Evolutionary conservation across 2,329 filamentous ascomycete species (phyloP).

Genomic region (Pseudocercospora macadamiae): DNA sequence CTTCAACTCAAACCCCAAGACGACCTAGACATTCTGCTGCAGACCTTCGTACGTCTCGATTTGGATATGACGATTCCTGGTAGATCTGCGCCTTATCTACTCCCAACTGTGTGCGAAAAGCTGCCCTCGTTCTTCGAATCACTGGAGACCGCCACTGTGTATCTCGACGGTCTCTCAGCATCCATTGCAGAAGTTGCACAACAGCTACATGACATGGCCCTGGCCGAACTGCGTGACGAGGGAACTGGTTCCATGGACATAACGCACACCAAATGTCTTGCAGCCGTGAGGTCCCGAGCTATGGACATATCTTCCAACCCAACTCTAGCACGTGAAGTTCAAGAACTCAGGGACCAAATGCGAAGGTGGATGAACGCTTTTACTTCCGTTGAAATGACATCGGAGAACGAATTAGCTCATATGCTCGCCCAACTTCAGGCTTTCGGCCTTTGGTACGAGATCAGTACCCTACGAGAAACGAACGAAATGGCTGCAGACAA

Average conservation of each 20-base stretch:
- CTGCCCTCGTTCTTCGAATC: not conserved
- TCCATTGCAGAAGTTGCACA: not conserved
- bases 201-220: not conserved
- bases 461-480: not conserved
- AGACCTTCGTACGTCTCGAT: conserved; percentile 8
- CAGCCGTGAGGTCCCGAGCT: not conserved
- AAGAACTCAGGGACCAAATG: not conserved
- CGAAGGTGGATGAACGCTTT: conserved; percentile 5
- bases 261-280: not conserved
- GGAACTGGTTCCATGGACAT: not conserved
- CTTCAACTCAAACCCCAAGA: conserved; percentile 2
- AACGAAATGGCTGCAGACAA: conserved; percentile 1
- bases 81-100: not conserved
- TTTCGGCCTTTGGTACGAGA: conserved; percentile 4
- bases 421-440: conserved; percentile 1
- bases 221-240: not conserved
- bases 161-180: not conserved
- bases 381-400: not conserved
- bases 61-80: conserved; percentile 4
- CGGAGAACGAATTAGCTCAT: not conserved
- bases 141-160: not conserved
- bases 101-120: not conserved
- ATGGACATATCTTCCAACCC: conserved; percentile 3
- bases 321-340: not conserved
- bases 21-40: not conserved